Percentiles rank a stretch among this genome's conserved stretches.
Conservation (phyloP, 2,329 filamentous ascomycete species). For the Cordyceps pruinosa region DNA sequence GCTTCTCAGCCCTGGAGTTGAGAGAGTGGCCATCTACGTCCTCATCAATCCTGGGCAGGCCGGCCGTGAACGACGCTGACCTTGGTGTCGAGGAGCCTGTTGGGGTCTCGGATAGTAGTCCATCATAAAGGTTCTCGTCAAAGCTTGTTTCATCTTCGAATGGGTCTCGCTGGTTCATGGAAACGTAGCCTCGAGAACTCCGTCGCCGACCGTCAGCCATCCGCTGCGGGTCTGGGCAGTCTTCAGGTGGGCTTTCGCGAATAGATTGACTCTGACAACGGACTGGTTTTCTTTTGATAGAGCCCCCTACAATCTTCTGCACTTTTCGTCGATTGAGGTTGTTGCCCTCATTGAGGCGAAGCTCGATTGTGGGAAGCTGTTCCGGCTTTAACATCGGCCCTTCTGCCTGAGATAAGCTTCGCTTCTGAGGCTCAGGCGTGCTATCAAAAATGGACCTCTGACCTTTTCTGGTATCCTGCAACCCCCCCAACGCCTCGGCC, state of each 20-base stretch:
- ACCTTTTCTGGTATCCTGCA: background rate
- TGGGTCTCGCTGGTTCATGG: background rate
- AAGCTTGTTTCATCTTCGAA: slow-evolving; percentile 33
- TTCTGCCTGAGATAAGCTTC: background rate
- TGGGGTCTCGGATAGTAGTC: slow-evolving; percentile 30
- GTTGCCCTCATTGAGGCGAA: slow-evolving; percentile 28
- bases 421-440: background rate
- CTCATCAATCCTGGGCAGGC: background rate
- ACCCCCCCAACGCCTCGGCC: background rate
- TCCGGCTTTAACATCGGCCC: background rate
- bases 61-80: background rate
- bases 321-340: slow-evolving; percentile 31
- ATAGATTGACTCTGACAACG: slow-evolving; percentile 18
- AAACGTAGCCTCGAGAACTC: slow-evolving; percentile 16
- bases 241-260: background rate
- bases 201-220: background rate
- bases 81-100: slow-evolving; percentile 34
- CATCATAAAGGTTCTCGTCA: slow-evolving; percentile 31
- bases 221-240: too few relatives aligned
- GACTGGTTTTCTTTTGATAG: slow-evolving; percentile 23
- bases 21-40: background rate
- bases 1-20: background rate
- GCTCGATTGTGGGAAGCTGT: slow-evolving; percentile 25
- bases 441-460: background rate
- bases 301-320: slow-evolving; percentile 25